These are phyloP conservation scores for Mycena belliarum DNA, from an alignment of 768 basidiomycete genomes.

Conservation along the genomic window DNA sequence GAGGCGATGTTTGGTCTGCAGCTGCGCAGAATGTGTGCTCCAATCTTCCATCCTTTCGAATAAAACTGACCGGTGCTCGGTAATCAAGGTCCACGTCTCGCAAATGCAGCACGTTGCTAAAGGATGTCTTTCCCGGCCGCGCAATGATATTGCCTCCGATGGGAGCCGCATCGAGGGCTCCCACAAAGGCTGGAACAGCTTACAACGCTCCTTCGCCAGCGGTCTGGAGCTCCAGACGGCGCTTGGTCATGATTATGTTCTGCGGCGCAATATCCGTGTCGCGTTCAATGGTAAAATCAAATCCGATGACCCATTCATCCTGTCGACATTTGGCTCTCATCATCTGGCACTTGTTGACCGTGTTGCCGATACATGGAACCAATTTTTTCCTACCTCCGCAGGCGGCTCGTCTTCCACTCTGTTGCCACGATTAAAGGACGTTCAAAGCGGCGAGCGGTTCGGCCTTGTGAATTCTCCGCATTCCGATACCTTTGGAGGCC, in stretches of 20 bases:
- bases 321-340: background rate
- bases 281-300: background rate
- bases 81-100: no score
- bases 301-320: background rate
- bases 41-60: no score
- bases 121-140: no score
- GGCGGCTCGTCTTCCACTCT: background rate
- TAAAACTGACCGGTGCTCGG: no score
- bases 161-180: no score
- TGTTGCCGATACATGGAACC: background rate
- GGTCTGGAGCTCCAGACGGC: no score
- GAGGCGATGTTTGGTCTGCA: no score
- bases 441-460: background rate
- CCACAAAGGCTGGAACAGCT: no score
- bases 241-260: background rate
- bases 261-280: conserved; percentile 1
- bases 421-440: background rate
- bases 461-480: background rate
- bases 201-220: no score
- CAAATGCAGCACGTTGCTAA: no score
- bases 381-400: background rate
- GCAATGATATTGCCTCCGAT: no score
- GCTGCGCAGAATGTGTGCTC: no score
- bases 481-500: background rate
- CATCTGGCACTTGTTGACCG: background rate